Percentiles rank a stretch among this genome's conserved stretches.
Conservation (phyloP, 768 basidiomycete genomes). For the Suillus spraguei region DNA sequence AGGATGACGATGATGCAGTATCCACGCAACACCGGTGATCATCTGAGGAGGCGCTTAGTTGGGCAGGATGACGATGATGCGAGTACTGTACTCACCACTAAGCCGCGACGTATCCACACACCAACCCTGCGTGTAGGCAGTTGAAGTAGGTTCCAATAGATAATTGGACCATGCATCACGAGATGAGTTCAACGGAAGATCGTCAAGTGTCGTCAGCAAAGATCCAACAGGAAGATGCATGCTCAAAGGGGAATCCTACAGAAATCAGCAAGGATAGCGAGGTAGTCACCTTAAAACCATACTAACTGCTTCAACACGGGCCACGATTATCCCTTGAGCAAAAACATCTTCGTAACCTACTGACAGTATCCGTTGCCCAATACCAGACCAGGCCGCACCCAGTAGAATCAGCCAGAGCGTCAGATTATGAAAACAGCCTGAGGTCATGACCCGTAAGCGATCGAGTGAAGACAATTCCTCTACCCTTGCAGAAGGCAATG, state of each 20-base stretch:
- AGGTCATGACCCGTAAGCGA: conserved; percentile 64
- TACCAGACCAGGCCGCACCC: conserved; percentile 35
- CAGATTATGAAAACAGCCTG: conserved; percentile 82
- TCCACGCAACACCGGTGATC: conserved; percentile 23
- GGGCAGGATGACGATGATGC: conserved; percentile 2
- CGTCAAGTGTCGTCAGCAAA: conserved; percentile 68
- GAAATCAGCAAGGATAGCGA: conserved; percentile 7
- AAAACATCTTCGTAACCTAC: conserved; percentile 56
- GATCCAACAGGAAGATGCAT: conserved; percentile 56
- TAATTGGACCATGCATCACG: conserved; percentile 47
- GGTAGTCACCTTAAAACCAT: background rate
- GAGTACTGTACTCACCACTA: conserved; percentile 33
- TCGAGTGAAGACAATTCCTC: conserved; percentile 39
- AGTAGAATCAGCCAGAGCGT: conserved; percentile 54
- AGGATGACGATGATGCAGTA: conserved; percentile 35
- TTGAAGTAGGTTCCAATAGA: conserved; percentile 31
- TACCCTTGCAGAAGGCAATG: conserved; percentile 49
- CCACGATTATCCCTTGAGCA: conserved; percentile 53
- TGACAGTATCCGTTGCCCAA: conserved; percentile 29
- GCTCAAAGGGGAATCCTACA: conserved; percentile 63
- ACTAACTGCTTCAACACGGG: conserved; percentile 56
- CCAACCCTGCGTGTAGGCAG: conserved; percentile 52
- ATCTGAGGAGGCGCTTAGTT: conserved; percentile 1
- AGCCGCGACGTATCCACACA: conserved; percentile 45
- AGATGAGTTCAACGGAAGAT: conserved; percentile 44